phyloP scores from a whole-genome alignment of 805 yeast species.

The Cyberlindnera bimundalis region DNA sequence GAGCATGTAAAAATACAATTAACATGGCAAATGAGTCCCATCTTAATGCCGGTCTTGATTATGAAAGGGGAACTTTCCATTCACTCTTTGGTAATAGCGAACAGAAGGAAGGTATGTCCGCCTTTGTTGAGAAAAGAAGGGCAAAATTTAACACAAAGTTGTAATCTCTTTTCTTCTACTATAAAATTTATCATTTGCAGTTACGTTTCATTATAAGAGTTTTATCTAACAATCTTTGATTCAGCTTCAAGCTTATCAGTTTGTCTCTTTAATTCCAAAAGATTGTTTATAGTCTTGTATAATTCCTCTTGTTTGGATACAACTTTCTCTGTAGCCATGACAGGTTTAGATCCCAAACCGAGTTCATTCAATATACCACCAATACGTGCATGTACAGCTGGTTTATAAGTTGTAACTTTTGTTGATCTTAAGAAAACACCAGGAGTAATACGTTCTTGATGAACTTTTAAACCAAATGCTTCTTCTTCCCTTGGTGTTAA shows the following conservation, averaged over 20 bases:
- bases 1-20: slow-evolving; percentile 45
- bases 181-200: neutral
- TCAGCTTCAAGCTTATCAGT: slow-evolving; percentile 87
- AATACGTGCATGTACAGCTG: slow-evolving; percentile 65
- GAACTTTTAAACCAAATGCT: slow-evolving; percentile 78
- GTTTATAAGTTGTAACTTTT: slow-evolving; percentile 74
- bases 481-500: slow-evolving; percentile 77
- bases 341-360: slow-evolving; percentile 76
- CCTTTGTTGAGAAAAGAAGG: slow-evolving; percentile 45
- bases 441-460: slow-evolving; percentile 58
- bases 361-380: slow-evolving; percentile 67
- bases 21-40: slow-evolving; percentile 36
- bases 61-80: slow-evolving; percentile 44
- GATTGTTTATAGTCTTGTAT: slow-evolving; percentile 60
- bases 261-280: slow-evolving; percentile 82
- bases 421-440: slow-evolving; percentile 84
- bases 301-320: slow-evolving; percentile 74
- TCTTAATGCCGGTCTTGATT: slow-evolving; percentile 37
- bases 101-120: slow-evolving; percentile 49
- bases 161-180: slow-evolving; percentile 13
- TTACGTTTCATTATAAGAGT: neutral
- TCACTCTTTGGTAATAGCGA: slow-evolving; percentile 43
- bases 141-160: slow-evolving; percentile 27
- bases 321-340: slow-evolving; percentile 80
- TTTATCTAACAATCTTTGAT: slow-evolving; percentile 39